A percentile compares a stretch with the other conserved stretches of the same genome.
Conservation (phyloP, 2,329 filamentous ascomycete genomes). For the Cordyceps farinosa region DNA sequence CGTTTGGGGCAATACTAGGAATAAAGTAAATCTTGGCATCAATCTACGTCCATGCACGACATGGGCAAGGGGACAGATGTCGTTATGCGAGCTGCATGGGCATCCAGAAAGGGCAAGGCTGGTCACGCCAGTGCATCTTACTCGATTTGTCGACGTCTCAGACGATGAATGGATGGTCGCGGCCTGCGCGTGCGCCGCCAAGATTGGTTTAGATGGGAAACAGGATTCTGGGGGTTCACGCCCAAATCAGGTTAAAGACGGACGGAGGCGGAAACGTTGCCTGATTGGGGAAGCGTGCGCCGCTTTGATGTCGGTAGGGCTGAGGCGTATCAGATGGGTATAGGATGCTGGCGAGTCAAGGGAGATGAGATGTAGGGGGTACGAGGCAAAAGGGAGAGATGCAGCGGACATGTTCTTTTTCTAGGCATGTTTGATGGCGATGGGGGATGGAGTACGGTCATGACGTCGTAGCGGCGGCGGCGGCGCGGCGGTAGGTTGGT, state of each 20-base stretch:
- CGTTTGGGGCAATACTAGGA: background rate
- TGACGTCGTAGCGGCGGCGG: too few relatives aligned
- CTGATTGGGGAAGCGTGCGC: conserved; percentile 14
- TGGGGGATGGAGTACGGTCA: background rate
- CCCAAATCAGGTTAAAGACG: conserved; percentile 20
- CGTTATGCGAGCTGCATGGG: conserved; percentile 2
- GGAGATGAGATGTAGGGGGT: background rate
- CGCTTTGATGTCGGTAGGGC: background rate
- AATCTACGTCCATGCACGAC: conserved; percentile 1
- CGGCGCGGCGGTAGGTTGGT: background rate
- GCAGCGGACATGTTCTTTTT: too few relatives aligned
- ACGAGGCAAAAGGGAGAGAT: background rate
- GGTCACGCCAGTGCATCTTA: conserved; percentile 13
- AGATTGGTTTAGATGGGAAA: conserved; percentile 17
- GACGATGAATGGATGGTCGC: conserved; percentile 17
- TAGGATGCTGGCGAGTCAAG: background rate
- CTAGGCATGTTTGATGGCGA: background rate
- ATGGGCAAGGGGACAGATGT: background rate
- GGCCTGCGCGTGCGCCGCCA: conserved; percentile 14
- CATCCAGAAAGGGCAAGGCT: conserved; percentile 18
- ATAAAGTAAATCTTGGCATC: conserved; percentile 7
- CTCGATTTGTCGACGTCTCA: conserved; percentile 17
- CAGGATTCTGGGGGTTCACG: conserved; percentile 5
- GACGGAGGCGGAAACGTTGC: conserved; percentile 12
- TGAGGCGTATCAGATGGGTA: background rate